A percentile compares a stretch with the other conserved stretches of the same genome.
phyloP scores from a whole-genome alignment of 2,329 filamentous ascomycete species.

The Cryphonectria carpinicola region DNA sequence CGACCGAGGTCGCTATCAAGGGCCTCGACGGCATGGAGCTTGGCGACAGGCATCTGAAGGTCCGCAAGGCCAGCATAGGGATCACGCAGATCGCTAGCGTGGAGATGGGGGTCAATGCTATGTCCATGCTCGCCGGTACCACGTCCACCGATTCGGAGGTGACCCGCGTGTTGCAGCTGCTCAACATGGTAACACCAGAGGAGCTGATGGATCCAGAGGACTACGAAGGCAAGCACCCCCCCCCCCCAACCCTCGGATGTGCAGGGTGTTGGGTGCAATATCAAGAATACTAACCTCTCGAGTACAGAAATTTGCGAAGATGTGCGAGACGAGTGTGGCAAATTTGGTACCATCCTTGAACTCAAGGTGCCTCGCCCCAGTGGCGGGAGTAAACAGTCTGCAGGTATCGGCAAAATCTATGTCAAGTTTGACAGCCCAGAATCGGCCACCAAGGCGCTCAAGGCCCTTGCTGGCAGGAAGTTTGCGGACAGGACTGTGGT shows the following conservation, averaged over 20 bases:
- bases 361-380: conserved; percentile 90
- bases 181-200: conserved; percentile 98
- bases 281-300: background rate
- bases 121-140: conserved; percentile 95
- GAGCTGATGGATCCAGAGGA: conserved; percentile 93
- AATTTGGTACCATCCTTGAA: conserved; percentile 84
- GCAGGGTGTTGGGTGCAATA: conserved; percentile 3
- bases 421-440: conserved; percentile 86
- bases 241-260: background rate
- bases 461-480: conserved; percentile 89
- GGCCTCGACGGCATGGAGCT: conserved; percentile 93
- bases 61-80: conserved; percentile 87
- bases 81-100: conserved; percentile 89
- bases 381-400: conserved; percentile 79
- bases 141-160: conserved; percentile 77
- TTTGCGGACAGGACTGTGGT: conserved; percentile 97
- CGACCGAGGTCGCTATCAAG: conserved; percentile 85
- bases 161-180: conserved; percentile 83
- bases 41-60: conserved; percentile 82
- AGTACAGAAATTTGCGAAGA: conserved; percentile 90
- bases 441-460: conserved; percentile 80
- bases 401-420: conserved; percentile 96
- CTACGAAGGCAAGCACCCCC: conserved; percentile 74
- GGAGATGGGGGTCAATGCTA: conserved; percentile 95
- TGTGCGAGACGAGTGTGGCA: conserved; percentile 87